Conservation (phyloP, 495 filamentous ascomycete species). For the Cercophora sp. region DNA sequence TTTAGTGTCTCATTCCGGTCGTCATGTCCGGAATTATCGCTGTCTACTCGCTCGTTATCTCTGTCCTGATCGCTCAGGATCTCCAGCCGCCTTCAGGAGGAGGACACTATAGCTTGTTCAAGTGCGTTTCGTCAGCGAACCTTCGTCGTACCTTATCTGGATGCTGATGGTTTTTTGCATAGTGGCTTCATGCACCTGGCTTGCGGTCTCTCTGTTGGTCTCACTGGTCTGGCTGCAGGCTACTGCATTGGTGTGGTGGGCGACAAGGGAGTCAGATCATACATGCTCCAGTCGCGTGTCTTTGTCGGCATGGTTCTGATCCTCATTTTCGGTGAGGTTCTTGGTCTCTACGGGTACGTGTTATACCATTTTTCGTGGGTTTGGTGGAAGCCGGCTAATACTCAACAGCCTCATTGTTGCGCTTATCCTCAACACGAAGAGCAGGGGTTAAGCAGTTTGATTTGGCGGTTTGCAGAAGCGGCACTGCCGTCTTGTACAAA, state of each 20-base stretch:
- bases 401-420: constrained; percentile 41
- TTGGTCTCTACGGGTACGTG: constrained; percentile 90
- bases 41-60: constrained; percentile 94
- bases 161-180: too few species aligned
- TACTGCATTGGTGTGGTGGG: constrained; percentile 96
- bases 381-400: constrained; percentile 5
- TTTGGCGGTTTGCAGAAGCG: not conserved
- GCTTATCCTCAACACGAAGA: constrained; percentile 53
- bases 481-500: not conserved
- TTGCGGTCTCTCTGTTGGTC: constrained; percentile 84
- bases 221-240: constrained; percentile 90
- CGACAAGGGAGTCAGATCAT: constrained; percentile 87
- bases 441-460: constrained; percentile 39
- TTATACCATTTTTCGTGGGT: too few species aligned
- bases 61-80: constrained; percentile 87
- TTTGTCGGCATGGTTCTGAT: constrained; percentile 99
- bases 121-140: constrained; percentile 44
- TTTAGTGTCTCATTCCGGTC: constrained; percentile 84
- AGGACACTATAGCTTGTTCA: constrained; percentile 73
- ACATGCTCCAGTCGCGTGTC: constrained; percentile 91
- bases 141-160: too few species aligned
- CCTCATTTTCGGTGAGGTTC: constrained; percentile 95
- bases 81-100: constrained; percentile 59
- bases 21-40: constrained; percentile 99
- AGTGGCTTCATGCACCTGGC: constrained; percentile 91